Conservation (phyloP, 345 rosid genomes). For the Xanthoceras sorbifolium region DNA sequence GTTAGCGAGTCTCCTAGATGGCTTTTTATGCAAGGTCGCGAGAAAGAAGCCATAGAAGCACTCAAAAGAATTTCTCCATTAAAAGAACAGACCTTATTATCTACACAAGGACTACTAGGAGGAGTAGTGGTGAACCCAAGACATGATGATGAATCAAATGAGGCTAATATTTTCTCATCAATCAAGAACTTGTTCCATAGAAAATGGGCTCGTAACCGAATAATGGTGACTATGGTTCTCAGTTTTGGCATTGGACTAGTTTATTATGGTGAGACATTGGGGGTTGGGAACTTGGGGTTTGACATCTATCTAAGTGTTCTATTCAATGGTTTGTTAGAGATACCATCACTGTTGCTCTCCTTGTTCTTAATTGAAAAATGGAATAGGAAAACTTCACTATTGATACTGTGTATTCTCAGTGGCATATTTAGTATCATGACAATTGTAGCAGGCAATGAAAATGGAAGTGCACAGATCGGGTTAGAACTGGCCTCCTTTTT, state of each 20-base stretch:
- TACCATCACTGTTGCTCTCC: slow-evolving; percentile 41
- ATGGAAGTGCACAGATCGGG: slow-evolving; percentile 26
- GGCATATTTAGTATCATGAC: slow-evolving; percentile 40
- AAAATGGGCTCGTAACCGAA: slow-evolving; percentile 29
- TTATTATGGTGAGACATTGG: slow-evolving; percentile 48
- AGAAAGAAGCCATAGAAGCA: slow-evolving; percentile 36
- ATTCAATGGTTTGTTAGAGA: slow-evolving; percentile 45
- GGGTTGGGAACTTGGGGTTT: slow-evolving; percentile 44
- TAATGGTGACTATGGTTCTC: slow-evolving; percentile 29
- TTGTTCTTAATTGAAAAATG: slow-evolving; percentile 33
- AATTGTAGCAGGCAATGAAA: slow-evolving; percentile 16
- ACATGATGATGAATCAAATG: background rate
- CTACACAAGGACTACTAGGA: no score
- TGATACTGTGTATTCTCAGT: slow-evolving; percentile 32
- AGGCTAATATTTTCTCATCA: slow-evolving; percentile 17
- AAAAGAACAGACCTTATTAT: no score
- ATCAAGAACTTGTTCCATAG: slow-evolving; percentile 21
- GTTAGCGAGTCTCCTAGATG: slow-evolving; percentile 60
- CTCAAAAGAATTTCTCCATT: slow-evolving; percentile 21
- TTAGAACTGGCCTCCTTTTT: slow-evolving; percentile 58
- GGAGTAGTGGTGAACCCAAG: background rate
- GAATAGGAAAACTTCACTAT: slow-evolving; percentile 38
- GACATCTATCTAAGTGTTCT: slow-evolving; percentile 33
- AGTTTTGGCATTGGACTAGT: slow-evolving; percentile 51
- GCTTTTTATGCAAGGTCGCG: slow-evolving; percentile 50